These are phyloP conservation scores for Tetracladium maxilliforme DNA, from an alignment of 2,329 filamentous ascomycete genomes.

Conservation along the genomic window DNA sequence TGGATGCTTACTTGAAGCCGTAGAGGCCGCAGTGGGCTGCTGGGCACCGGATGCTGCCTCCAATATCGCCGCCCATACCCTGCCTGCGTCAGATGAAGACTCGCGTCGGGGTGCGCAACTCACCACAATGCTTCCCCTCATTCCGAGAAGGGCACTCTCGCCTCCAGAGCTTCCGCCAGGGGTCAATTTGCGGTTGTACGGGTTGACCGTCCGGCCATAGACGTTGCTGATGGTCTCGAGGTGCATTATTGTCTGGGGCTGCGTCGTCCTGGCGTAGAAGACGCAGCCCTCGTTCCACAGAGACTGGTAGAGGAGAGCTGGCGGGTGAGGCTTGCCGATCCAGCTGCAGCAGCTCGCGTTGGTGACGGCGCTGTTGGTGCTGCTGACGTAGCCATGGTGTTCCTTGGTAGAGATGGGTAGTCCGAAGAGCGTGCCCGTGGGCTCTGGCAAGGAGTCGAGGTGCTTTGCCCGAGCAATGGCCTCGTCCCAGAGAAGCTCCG, in stretches of 20 bases:
- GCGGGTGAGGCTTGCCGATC: slow-evolving; percentile 27
- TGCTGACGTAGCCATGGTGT: slow-evolving; percentile 30
- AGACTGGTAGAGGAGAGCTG: slow-evolving; percentile 31
- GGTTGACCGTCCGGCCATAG: slow-evolving; percentile 35
- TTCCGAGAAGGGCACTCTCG: slow-evolving; percentile 36
- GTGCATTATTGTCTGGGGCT: slow-evolving; percentile 39
- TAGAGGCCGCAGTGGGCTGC: slow-evolving; percentile 30
- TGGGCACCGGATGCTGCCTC: slow-evolving; percentile 30
- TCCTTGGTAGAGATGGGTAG: slow-evolving; percentile 39
- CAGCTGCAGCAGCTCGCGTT: slow-evolving; percentile 33
- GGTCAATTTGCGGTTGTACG: slow-evolving; percentile 32
- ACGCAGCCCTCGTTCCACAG: slow-evolving; percentile 30
- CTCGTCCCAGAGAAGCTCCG: slow-evolving; percentile 20
- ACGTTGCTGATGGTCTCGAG: slow-evolving; percentile 33
- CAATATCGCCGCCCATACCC: slow-evolving; percentile 39
- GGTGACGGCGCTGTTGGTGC: slow-evolving; percentile 28
- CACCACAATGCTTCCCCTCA: slow-evolving; percentile 33
- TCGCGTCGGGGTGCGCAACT: too few species aligned
- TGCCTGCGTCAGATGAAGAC: too few species aligned
- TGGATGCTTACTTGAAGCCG: slow-evolving; percentile 24
- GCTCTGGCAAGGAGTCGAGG: slow-evolving; percentile 17
- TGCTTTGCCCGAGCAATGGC: slow-evolving; percentile 15
- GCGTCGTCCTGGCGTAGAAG: slow-evolving; percentile 34
- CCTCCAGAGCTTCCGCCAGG: slow-evolving; percentile 39
- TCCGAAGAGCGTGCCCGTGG: slow-evolving; percentile 21